Conservation (phyloP, 352 stramenopile genomes). For the Phytophthora pisi region DNA sequence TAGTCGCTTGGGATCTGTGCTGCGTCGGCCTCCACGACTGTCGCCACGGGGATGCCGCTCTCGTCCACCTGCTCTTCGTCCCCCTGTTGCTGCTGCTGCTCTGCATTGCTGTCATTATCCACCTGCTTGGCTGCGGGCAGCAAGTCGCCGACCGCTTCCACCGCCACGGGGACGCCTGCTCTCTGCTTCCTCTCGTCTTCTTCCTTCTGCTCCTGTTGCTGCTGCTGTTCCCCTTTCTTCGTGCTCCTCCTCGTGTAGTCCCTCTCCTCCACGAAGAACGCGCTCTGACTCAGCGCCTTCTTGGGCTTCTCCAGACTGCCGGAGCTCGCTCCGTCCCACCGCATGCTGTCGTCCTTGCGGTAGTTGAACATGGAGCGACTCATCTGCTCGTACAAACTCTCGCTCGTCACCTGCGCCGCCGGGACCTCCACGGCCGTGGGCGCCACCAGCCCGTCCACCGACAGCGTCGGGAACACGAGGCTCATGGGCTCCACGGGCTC, state of each 20-base stretch:
- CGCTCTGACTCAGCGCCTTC: slow-evolving; percentile 49
- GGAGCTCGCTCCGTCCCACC: slow-evolving; percentile 16
- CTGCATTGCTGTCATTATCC: slow-evolving; percentile 9
- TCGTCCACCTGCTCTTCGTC: slow-evolving; percentile 29
- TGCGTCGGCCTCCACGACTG: slow-evolving; percentile 47
- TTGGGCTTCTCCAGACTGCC: slow-evolving; percentile 17
- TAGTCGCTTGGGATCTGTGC: slow-evolving; percentile 70
- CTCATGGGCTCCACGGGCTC: slow-evolving; percentile 69
- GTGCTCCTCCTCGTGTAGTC: slow-evolving; percentile 49
- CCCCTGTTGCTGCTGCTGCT: slow-evolving; percentile 8
- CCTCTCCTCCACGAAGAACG: slow-evolving; percentile 54
- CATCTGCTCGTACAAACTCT: slow-evolving; percentile 52
- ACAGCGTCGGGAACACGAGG: slow-evolving; percentile 75
- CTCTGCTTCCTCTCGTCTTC: slow-evolving; percentile 1
- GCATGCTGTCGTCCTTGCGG: slow-evolving; percentile 44
- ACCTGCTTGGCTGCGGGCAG: slow-evolving; percentile 40
- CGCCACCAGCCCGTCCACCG: slow-evolving; percentile 51
- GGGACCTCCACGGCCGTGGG: slow-evolving; percentile 46
- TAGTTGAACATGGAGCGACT: slow-evolving; percentile 70
- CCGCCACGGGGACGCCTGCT: slow-evolving; percentile 19
- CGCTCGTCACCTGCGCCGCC: slow-evolving; percentile 26
- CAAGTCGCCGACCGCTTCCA: slow-evolving; percentile 26
- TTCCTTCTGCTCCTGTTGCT: slow-evolving; percentile 6
- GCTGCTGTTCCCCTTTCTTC: slow-evolving; percentile 8
- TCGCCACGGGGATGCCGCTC: slow-evolving; percentile 58